phyloP scores from a whole-genome alignment of 495 filamentous ascomycete genomes.

The Niebla homalea region DNA sequence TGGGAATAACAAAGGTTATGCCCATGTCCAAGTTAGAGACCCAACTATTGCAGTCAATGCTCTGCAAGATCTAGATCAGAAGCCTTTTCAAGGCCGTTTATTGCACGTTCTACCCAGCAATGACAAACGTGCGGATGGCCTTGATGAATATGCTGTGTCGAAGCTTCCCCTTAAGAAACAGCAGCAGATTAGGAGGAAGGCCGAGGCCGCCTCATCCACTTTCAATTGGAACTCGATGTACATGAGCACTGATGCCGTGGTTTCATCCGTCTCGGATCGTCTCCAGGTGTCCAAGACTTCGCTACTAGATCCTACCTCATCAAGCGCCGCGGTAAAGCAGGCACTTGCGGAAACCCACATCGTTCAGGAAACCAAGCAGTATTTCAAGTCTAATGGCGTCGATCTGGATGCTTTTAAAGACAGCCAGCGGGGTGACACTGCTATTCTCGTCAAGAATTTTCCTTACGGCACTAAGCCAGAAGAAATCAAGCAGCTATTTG shows the following conservation, averaged over 20 bases:
- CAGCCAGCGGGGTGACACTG: constrained; percentile 66
- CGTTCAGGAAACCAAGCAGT: constrained; percentile 90
- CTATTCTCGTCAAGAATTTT: constrained; percentile 92
- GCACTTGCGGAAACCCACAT: constrained; percentile 92
- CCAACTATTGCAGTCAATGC: constrained; percentile 62
- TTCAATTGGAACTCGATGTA: constrained; percentile 98
- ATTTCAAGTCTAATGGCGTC: constrained; percentile 74
- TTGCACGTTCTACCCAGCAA: constrained; percentile 76
- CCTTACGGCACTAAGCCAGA: constrained; percentile 57
- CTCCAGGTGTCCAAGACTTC: constrained; percentile 82
- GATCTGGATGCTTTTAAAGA: constrained; percentile 83
- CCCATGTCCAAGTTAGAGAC: constrained; percentile 64
- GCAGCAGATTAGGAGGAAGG: constrained; percentile 70
- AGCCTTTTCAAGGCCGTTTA: constrained; percentile 80
- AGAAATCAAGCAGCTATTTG: constrained; percentile 39
- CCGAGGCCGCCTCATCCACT: constrained; percentile 55
- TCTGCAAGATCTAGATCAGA: constrained; percentile 59
- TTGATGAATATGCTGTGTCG: constrained; percentile 78
- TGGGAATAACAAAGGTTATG: constrained; percentile 70
- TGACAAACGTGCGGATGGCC: constrained; percentile 61
- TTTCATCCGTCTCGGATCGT: constrained; percentile 76
- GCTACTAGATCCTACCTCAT: constrained; percentile 81
- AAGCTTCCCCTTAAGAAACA: constrained; percentile 91
- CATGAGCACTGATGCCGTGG: constrained; percentile 92
- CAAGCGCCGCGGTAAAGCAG: constrained; percentile 88